These are phyloP conservation scores for Aspergillus hancockii DNA, from an alignment of 495 filamentous ascomycete species.

Conservation along the genomic window DNA sequence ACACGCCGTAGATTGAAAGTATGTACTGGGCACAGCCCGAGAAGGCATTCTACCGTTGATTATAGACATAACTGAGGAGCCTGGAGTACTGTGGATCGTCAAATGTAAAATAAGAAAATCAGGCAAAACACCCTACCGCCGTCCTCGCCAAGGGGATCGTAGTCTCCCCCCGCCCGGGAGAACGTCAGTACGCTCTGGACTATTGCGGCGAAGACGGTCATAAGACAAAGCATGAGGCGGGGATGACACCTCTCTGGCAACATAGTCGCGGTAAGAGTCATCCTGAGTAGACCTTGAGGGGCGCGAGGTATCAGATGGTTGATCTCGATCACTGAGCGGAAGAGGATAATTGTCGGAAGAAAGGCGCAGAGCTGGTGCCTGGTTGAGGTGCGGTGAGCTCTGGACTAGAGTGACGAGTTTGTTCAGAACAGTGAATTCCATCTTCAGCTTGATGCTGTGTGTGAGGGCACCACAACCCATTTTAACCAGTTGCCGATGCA, in stretches of 20 bases:
- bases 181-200: background rate
- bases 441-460: conserved; percentile 54
- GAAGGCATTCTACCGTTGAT: too few relatives aligned
- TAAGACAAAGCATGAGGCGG: background rate
- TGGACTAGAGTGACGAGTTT: conserved; percentile 33
- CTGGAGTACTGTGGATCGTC: too few relatives aligned
- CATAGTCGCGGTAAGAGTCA: background rate
- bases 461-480: conserved; percentile 43
- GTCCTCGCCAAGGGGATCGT: background rate
- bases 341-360: background rate
- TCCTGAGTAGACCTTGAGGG: background rate
- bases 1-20: too few relatives aligned
- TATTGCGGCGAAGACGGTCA: background rate
- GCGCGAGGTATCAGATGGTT: background rate
- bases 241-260: background rate
- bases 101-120: background rate
- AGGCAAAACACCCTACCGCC: background rate
- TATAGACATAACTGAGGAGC: too few relatives aligned
- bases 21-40: too few relatives aligned
- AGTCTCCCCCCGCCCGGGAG: background rate
- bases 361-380: background rate
- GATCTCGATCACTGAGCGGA: background rate
- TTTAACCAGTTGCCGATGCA: conserved; percentile 38
- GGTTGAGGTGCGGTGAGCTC: background rate
- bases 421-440: conserved; percentile 54